Conservation (phyloP, 192 early-diverging fungal genomes). For the Podila clonocystis region DNA sequence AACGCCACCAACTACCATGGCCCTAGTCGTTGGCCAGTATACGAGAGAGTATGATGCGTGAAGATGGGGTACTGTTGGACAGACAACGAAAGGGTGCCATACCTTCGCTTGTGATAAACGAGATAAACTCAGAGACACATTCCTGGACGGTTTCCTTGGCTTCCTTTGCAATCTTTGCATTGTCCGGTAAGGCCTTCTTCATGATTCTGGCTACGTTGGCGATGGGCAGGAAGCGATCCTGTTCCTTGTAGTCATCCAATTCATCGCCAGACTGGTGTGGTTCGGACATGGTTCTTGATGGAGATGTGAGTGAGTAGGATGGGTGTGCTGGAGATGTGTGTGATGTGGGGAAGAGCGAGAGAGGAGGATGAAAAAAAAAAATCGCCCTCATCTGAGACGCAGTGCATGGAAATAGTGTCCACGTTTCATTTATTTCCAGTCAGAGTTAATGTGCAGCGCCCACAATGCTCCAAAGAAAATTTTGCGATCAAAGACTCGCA, state of each 20-base stretch:
- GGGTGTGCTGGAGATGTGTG: too few species aligned
- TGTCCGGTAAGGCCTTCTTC: constrained; percentile 96
- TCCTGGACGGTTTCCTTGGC: constrained; percentile 97
- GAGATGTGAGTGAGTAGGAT: too few species aligned
- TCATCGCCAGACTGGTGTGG: constrained; percentile 68
- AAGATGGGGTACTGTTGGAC: not conserved
- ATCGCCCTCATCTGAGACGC: too few species aligned
- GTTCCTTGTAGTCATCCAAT: constrained; percentile 86
- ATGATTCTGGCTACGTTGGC: constrained; percentile 98
- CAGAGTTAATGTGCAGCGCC: too few species aligned
- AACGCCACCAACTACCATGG: not conserved
- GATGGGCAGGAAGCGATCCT: constrained; percentile 96
- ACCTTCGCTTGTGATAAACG: constrained; percentile 97
- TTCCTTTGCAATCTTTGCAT: constrained; percentile 98
- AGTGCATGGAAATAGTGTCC: too few species aligned
- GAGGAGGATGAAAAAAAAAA: too few species aligned
- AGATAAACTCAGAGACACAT: constrained; percentile 98
- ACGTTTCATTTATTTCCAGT: too few species aligned
- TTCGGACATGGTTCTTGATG: constrained; percentile 49
- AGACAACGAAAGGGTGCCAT: not conserved
- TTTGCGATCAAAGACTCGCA: too few species aligned
- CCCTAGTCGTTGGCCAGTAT: not conserved
- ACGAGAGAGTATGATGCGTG: not conserved
- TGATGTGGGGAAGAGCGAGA: too few species aligned
- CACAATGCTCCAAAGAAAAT: too few species aligned